Percentiles rank a stretch among this genome's conserved stretches.
Conservation (phyloP, 371 early-diverging fungal species). For the Aphelidium insulamus region DNA sequence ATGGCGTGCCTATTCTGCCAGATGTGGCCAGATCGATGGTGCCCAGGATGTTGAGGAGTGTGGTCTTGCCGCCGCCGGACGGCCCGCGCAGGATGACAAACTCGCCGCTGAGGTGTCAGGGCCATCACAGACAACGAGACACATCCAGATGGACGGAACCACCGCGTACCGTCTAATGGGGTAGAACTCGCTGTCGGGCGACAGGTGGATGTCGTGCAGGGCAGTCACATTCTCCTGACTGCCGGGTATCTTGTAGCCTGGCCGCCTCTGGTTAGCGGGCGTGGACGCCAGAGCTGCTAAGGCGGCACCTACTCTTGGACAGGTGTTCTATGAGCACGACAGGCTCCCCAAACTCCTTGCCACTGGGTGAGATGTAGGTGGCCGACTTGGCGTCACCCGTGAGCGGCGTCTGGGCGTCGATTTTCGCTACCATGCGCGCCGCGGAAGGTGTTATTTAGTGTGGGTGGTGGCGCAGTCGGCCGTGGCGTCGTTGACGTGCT, state of each 20-base stretch:
- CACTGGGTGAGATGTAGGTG: too few relatives aligned
- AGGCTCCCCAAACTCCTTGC: constrained; percentile 5
- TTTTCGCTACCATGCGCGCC: too few relatives aligned
- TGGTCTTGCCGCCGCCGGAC: constrained; percentile 6
- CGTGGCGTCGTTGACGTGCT: too few relatives aligned
- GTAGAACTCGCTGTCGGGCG: constrained; percentile 5
- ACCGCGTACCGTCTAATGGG: constrained; percentile 4
- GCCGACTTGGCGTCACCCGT: too few relatives aligned
- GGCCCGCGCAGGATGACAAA: constrained; percentile 11
- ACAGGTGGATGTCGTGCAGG: constrained; percentile 8
- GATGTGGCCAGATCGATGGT: constrained; percentile 6
- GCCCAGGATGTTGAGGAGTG: constrained; percentile 6
- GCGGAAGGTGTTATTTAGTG: too few relatives aligned
- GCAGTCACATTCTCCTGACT: constrained; percentile 6
- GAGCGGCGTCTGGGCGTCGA: too few relatives aligned
- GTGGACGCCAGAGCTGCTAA: background rate
- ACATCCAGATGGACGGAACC: background rate
- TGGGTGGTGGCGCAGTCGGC: too few relatives aligned
- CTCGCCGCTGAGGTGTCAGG: constrained; percentile 4
- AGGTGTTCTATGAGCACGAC: constrained; percentile 5
- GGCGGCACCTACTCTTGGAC: constrained; percentile 1
- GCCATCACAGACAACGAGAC: background rate
- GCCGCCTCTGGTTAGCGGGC: background rate
- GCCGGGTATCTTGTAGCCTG: constrained; percentile 5
- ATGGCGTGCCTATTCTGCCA: background rate